Evolutionary conservation across 75 land plant species (phyloP).

Genomic region (Selaginella tamariscina): DNA sequence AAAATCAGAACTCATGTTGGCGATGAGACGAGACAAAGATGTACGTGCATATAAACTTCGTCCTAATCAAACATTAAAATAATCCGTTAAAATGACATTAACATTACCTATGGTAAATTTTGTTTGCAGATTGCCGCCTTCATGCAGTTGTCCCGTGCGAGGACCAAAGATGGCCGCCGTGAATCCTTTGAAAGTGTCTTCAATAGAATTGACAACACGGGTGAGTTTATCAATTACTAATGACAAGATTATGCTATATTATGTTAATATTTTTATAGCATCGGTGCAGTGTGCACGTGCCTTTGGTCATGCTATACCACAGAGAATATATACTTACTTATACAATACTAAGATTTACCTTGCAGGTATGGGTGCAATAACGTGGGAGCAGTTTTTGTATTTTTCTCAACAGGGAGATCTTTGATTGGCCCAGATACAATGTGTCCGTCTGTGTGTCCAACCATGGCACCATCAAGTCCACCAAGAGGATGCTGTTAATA

Average conservation of each 20-base stretch:
- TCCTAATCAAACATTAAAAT: too few relatives aligned
- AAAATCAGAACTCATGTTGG: conserved; percentile 27
- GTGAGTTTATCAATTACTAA: too few relatives aligned
- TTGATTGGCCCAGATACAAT: conserved; percentile 12
- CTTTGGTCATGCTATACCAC: neutral
- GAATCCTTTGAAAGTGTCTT: conserved; percentile 33
- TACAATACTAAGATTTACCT: neutral
- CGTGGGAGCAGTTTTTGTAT: conserved; percentile 30
- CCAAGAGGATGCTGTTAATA: neutral
- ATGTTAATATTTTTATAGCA: too few relatives aligned
- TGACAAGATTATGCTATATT: too few relatives aligned
- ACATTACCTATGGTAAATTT: neutral
- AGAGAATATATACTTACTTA: too few relatives aligned
- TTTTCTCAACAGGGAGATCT: conserved; percentile 30
- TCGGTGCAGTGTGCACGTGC: too few relatives aligned
- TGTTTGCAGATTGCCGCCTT: conserved; percentile 31
- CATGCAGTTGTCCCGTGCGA: conserved; percentile 33
- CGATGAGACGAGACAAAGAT: conserved; percentile 37
- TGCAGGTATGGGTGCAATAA: conserved; percentile 28
- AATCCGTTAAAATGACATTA: too few relatives aligned
- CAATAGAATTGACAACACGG: conserved; percentile 30
- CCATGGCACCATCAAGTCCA: neutral
- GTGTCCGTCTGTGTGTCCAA: neutral
- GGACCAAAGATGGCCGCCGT: conserved; percentile 28
- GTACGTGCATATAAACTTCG: conserved; percentile 9